Evolutionary conservation across 768 basidiomycete genomes (phyloP), one percentile per base, ranked within the genome.

Genomic region (Auriscalpium orientale): DNA sequence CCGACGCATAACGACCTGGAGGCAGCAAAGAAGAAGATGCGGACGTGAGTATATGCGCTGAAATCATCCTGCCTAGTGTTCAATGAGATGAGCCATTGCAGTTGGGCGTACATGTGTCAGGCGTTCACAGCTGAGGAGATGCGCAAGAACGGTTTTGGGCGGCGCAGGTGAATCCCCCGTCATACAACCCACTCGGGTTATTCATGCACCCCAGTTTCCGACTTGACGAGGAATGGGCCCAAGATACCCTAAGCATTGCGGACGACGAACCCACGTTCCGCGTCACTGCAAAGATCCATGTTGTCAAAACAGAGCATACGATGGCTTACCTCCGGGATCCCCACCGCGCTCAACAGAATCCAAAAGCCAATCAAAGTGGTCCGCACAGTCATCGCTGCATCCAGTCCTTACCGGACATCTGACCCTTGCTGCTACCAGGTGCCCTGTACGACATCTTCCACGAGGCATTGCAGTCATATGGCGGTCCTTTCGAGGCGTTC

Each of bases 41-140:
- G 49, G 21, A 33, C 22, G 49, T 50, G 20, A 34, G 49, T 36
- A 15, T 15, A 20, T 15, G 21, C 15, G 22, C 10, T 16, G 1
- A 11, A 47, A 20, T 12, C 46, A 22, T 15, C 22, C 2, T n/a
- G 3, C 10, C 34, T 13, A 10, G 22, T 20, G 16, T 18, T 48
- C 10, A 8, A 20, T 36, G 13, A 50, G 13, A 12, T 15, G 49
- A 16, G 13, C 22, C 8, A 48, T n/a, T 22, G 46, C 34, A 50
- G 49, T 12, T 50, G 49, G 49, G 49, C 49, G 21, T 50, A 50
- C 49, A 50, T 50, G 49, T 50, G 49, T 20, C 49, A 50, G 35
- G 49, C 49, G 15, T 50, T 33, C 34, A 50, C 34, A 9, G 49
- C 49, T 28, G 49, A 50, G 49, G 49, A 50, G n/a, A 50, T 50